A percentile compares a stretch with the other conserved stretches of the same genome.
Evolutionary conservation across 179 eudicot species (phyloP).

Genomic region (Heliamphora pulchella): DNA sequence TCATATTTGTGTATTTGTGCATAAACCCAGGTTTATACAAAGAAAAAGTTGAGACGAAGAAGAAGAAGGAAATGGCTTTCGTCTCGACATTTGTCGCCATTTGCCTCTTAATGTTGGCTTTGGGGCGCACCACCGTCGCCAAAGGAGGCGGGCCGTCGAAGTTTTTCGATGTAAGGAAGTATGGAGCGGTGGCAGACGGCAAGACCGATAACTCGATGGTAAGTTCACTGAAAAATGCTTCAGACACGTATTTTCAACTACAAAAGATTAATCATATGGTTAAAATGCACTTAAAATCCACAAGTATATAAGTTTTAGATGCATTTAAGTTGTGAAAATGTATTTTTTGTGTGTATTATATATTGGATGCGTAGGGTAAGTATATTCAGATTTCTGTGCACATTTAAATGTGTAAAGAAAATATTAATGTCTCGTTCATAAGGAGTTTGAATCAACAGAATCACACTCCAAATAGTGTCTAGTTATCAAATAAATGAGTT

Average conservation of each 20-base stretch:
- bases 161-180: not conserved
- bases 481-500: too few species aligned
- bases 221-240: not conserved
- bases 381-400: too few species aligned
- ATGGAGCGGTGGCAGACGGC: slow-evolving; percentile 14
- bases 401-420: too few species aligned
- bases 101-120: not conserved
- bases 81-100: not conserved
- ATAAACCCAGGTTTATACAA: not conserved
- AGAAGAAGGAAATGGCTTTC: not conserved
- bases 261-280: not conserved
- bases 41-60: not conserved
- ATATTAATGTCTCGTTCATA: too few species aligned
- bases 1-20: not conserved
- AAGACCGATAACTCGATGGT: slow-evolving; percentile 11
- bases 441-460: too few species aligned
- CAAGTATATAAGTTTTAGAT: too few species aligned
- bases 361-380: too few species aligned
- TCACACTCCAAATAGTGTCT: too few species aligned
- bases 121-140: not conserved
- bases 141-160: not conserved
- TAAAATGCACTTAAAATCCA: too few species aligned
- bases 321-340: too few species aligned
- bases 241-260: too few species aligned
- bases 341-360: too few species aligned